A percentile compares a stretch with the other conserved stretches of the same genome.
phyloP scores from a whole-genome alignment of 768 basidiomycete species.

The Lactifluus subvellereus region DNA sequence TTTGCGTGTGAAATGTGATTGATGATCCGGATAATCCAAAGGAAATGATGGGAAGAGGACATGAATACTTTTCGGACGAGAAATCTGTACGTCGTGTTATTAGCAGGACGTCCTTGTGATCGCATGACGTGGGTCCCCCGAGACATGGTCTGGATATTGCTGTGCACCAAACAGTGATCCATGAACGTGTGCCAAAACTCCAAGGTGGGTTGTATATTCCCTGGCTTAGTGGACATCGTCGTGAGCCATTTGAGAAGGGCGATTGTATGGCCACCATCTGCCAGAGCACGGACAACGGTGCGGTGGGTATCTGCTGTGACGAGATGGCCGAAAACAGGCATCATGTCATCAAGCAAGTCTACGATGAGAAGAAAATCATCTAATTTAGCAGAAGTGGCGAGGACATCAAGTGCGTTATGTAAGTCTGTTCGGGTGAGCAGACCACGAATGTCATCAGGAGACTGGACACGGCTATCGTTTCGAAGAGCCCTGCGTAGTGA shows the following conservation, averaged over 20 bases:
- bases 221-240: slow-evolving; percentile 48
- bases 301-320: slow-evolving; percentile 45
- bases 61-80: slow-evolving; percentile 43
- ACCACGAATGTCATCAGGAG: neutral
- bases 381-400: slow-evolving; percentile 48
- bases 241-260: slow-evolving; percentile 47
- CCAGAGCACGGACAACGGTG: slow-evolving; percentile 44
- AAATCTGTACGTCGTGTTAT: slow-evolving; percentile 42
- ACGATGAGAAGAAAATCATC: slow-evolving; percentile 51
- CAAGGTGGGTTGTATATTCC: slow-evolving; percentile 40
- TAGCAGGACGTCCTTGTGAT: slow-evolving; percentile 38
- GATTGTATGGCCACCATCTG: slow-evolving; percentile 39
- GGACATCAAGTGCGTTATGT: slow-evolving; percentile 37
- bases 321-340: slow-evolving; percentile 40
- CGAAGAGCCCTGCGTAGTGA: slow-evolving; percentile 20
- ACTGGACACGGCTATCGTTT: neutral
- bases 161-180: slow-evolving; percentile 31
- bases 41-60: slow-evolving; percentile 16
- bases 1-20: slow-evolving; percentile 8
- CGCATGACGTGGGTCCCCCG: slow-evolving; percentile 28
- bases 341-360: slow-evolving; percentile 46
- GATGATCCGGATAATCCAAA: slow-evolving; percentile 14
- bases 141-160: slow-evolving; percentile 16
- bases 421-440: slow-evolving; percentile 33
- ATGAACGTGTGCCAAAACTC: slow-evolving; percentile 54